phyloP scores from a whole-genome alignment of 306 rosid genomes.

The Medicago truncatula region MtrunA17r5.0-ANR NC_053042.1:42313501-42314000 shows the following conservation, averaged over 20 bases:
- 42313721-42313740: slow-evolving; percentile 1
- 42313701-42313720: slow-evolving; percentile 16
- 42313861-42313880: slow-evolving; percentile 33
- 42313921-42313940: slow-evolving; percentile 20
- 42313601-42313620: not conserved
- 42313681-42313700: slow-evolving; percentile 25
- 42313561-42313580: not conserved
- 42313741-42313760: slow-evolving; percentile 12
- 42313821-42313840: slow-evolving; percentile 28
- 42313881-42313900: slow-evolving; percentile 3
- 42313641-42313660: slow-evolving; percentile 14
- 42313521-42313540: not conserved
- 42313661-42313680: not conserved
- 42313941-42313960: slow-evolving; percentile 37
- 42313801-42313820: slow-evolving; percentile 17
- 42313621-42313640: not conserved
- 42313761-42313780: slow-evolving; percentile 24
- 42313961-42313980: slow-evolving; percentile 93
- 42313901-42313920: slow-evolving; percentile 11
- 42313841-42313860: slow-evolving; percentile 24
- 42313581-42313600: not conserved
- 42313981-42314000: slow-evolving; percentile 88
- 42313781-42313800: slow-evolving; percentile 15
- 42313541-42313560: not conserved
- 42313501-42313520: not conserved